Evolutionary conservation across 192 early-diverging fungal genomes (phyloP).

Genomic region (Entomortierella parvispora): DNA sequence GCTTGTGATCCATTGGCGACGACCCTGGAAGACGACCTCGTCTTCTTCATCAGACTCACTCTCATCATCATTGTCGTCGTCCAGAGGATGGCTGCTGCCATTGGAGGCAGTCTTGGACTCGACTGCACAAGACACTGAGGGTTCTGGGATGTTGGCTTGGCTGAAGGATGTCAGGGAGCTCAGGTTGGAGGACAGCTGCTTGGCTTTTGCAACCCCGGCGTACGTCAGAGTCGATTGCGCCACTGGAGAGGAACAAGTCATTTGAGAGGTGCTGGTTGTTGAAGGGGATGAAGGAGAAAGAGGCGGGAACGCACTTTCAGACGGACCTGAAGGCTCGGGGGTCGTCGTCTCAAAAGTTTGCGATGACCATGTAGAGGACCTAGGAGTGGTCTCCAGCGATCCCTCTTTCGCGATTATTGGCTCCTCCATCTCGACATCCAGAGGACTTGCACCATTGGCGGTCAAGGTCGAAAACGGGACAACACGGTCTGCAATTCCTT

Average conservation of each 20-base stretch:
- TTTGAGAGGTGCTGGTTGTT: slow-evolving; percentile 10
- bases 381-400: too few species aligned
- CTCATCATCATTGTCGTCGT: too few species aligned
- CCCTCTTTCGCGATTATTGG: too few species aligned
- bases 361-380: too few species aligned
- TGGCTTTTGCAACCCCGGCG: slow-evolving; percentile 16
- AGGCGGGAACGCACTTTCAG: slow-evolving; percentile 8
- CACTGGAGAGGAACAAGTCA: too few species aligned
- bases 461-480: slow-evolving; percentile 13
- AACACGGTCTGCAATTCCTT: slow-evolving; percentile 10
- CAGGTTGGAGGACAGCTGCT: slow-evolving; percentile 3
- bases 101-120: not conserved
- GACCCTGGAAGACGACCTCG: too few species aligned
- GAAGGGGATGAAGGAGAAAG: not conserved
- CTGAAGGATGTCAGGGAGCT: slow-evolving; percentile 40
- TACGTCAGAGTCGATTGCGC: slow-evolving; percentile 8
- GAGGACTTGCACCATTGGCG: slow-evolving; percentile 24
- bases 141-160: slow-evolving; percentile 44
- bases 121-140: slow-evolving; percentile 1
- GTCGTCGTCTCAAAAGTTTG: too few species aligned
- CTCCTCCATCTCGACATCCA: slow-evolving; percentile 43
- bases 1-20: too few species aligned
- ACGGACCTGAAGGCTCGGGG: not conserved
- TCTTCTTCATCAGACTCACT: too few species aligned
- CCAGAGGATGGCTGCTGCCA: not conserved